Evolutionary conservation across 441 rosid genomes (phyloP).

Genomic region (Macaranga tanarius): DNA sequence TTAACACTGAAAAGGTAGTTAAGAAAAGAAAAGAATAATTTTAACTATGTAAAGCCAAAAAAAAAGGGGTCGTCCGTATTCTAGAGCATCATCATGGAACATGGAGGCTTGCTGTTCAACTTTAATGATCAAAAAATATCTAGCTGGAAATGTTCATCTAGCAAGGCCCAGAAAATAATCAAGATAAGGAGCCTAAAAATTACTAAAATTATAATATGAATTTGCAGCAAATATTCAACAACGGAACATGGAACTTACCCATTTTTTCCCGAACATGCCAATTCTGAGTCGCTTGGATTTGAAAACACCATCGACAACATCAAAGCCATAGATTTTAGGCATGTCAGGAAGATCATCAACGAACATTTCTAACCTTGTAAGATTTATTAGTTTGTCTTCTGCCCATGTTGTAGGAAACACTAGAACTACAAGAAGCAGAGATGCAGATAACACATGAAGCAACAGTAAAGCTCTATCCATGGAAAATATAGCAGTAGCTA

Average conservation of each 20-base stretch:
- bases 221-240: too few relatives aligned
- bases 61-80: too few relatives aligned
- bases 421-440: background rate
- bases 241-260: slow-evolving; percentile 61
- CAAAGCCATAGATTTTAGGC: slow-evolving; percentile 60
- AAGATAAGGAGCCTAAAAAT: background rate
- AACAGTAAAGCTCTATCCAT: slow-evolving; percentile 15
- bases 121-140: background rate
- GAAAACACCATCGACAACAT: slow-evolving; percentile 37
- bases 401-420: slow-evolving; percentile 20
- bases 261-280: slow-evolving; percentile 74
- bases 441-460: background rate
- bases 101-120: background rate
- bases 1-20: background rate
- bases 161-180: background rate
- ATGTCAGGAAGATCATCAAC: slow-evolving; percentile 78
- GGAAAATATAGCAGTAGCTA: too few relatives aligned
- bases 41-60: background rate
- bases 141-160: background rate
- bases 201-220: background rate
- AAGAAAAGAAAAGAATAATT: background rate
- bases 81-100: background rate
- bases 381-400: slow-evolving; percentile 35
- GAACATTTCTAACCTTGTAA: slow-evolving; percentile 57
- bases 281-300: slow-evolving; percentile 53